phyloP scores from a whole-genome alignment of 805 yeast genomes.

The Candida peoriensis region DNA sequence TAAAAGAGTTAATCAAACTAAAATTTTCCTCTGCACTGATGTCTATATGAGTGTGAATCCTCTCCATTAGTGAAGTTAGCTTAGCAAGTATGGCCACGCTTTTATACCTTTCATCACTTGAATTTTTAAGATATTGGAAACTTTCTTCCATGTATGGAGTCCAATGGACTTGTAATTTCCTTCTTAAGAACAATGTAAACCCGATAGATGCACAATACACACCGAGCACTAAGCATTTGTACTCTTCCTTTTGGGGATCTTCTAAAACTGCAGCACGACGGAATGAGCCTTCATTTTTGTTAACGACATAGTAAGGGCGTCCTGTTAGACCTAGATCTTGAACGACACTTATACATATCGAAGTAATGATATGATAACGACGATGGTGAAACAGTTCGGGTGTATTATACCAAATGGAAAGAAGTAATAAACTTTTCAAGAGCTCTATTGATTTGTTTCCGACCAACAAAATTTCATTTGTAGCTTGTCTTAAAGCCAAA shows the following conservation, averaged over 20 bases:
- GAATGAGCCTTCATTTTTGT: slow-evolving; percentile 35
- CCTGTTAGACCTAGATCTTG: slow-evolving; percentile 74
- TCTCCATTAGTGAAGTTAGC: slow-evolving; percentile 56
- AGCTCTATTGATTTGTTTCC: slow-evolving; percentile 72
- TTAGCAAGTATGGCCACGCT: slow-evolving; percentile 55
- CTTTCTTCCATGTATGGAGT: slow-evolving; percentile 56
- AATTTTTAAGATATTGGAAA: slow-evolving; percentile 40
- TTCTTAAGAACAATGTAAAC: slow-evolving; percentile 58
- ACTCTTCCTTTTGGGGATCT: slow-evolving; percentile 39
- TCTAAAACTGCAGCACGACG: slow-evolving; percentile 34
- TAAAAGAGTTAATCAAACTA: slow-evolving; percentile 13
- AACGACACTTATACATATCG: slow-evolving; percentile 60
- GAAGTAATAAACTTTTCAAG: slow-evolving; percentile 53
- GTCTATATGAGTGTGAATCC: slow-evolving; percentile 29
- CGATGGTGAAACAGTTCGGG: slow-evolving; percentile 80
- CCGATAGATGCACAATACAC: slow-evolving; percentile 61
- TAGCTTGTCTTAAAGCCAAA: slow-evolving; percentile 43
- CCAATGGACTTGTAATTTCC: slow-evolving; percentile 61
- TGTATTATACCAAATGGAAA: slow-evolving; percentile 76
- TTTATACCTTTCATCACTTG: slow-evolving; percentile 27
- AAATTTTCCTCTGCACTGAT: slow-evolving; percentile 14
- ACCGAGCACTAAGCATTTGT: slow-evolving; percentile 47
- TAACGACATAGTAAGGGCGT: slow-evolving; percentile 38
- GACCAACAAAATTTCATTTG: slow-evolving; percentile 56
- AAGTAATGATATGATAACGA: slow-evolving; percentile 64